Evolutionary conservation across 208 protist genomes (phyloP).

Genomic region (Wallacemonas sp.): DNA sequence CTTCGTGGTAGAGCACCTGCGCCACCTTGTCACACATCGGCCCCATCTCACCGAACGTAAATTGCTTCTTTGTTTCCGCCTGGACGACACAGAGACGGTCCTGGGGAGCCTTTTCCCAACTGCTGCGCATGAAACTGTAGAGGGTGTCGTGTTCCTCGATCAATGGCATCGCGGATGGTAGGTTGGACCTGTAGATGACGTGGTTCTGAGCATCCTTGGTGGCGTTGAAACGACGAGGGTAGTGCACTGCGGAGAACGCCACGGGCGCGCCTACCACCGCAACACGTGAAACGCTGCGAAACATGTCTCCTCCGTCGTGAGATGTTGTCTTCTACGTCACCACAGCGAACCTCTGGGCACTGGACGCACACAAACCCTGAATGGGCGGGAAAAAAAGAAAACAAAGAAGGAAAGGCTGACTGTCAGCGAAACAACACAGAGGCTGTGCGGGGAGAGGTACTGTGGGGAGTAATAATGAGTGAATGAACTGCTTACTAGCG

Average conservation of each 20-base stretch:
- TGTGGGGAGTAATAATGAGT: too few species aligned
- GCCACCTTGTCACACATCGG: slow-evolving; percentile 14
- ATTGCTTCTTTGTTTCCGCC: not conserved
- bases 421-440: too few species aligned
- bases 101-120: not conserved
- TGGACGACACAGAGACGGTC: not conserved
- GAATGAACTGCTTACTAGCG: too few species aligned
- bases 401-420: not conserved
- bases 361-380: too few species aligned
- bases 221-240: too few species aligned
- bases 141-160: not conserved
- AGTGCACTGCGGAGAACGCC: not conserved
- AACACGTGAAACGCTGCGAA: not conserved
- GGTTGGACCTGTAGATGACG: not conserved
- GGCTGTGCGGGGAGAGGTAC: too few species aligned
- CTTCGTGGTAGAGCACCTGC: slow-evolving; percentile 26
- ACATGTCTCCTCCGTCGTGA: too few species aligned
- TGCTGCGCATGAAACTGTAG: not conserved
- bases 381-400: slow-evolving; percentile 13
- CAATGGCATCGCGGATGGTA: not conserved
- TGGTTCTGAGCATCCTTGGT: too few species aligned
- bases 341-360: too few species aligned
- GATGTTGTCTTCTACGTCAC: too few species aligned
- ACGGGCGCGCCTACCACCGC: not conserved
- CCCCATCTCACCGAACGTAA: not conserved